Evolutionary conservation across 2,329 filamentous ascomycete genomes (phyloP), one percentile per base, ranked within the genome.

Genomic region (Elsinoe arachidis): DNA sequence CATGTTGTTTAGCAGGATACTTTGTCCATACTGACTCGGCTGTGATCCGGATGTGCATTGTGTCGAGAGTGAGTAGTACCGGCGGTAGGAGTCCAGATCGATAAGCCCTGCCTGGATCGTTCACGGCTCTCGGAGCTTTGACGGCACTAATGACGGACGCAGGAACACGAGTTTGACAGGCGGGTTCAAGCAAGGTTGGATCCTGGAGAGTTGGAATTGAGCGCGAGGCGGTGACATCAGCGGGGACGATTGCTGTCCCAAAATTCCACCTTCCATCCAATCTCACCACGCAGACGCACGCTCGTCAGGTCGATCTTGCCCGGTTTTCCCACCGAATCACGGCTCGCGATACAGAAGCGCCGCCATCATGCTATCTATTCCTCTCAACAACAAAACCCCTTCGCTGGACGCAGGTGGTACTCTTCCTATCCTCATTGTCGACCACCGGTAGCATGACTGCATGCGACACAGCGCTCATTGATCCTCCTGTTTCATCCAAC

Each of bases 1-100:
- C 61, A 52, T 62, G 61, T n/a, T 62, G 53, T 41, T 52, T 61
- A 26, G 61, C 61, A 15, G 61, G 61, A 58, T 62, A 62, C 39
- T 60, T 62, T 53, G 61, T 49, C 34, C 61, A 52, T 17, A n/a
- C 43, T 15, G 61, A 56, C 10, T 56, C 33, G 46, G 58, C 35
- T 14, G 41, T 52, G 12, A 61, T 39, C 1, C 56, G 21, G 47
- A 62, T 55, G 23, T 23, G 23, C 15, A 61, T 44, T 14, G 38
- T 33, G 10, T 53, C 21, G 53, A 41, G 14, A 35, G 26, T 17
- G 34, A 21, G 14, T 7, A 43, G n/a, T 35, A 10, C 14, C 15
- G 15, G 2, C 30, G 7, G 1, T 14, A 44, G 19, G 15, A 30
- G 23, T 34, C 21, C 5, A 35, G 38, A 55, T 55, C 55, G 43